Percentiles rank a stretch among this genome's conserved stretches.
These are phyloP conservation scores for Hymenoscyphus scutula DNA, from an alignment of 2,329 filamentous ascomycete species.

Conservation along the genomic window DNA sequence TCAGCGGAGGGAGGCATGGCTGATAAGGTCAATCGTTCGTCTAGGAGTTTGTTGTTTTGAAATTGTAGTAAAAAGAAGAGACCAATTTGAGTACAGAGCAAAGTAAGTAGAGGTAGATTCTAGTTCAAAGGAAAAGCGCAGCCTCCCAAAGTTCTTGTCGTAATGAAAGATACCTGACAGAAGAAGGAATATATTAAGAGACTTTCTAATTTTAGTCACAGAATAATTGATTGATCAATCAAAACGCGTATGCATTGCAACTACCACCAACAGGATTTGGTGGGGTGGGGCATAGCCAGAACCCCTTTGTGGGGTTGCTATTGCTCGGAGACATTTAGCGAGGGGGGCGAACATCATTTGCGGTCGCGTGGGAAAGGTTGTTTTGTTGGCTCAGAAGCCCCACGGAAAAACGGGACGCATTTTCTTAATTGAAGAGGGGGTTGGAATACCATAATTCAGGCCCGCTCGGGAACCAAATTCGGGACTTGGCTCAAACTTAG, in stretches of 20 bases:
- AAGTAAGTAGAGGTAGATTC: background rate
- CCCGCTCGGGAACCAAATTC: background rate
- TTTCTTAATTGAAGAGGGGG: background rate
- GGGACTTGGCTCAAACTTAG: background rate
- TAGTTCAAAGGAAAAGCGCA: background rate
- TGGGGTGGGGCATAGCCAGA: background rate
- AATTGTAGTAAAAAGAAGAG: background rate
- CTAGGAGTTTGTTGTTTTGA: background rate
- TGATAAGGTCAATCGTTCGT: background rate
- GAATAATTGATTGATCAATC: background rate
- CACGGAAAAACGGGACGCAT: background rate
- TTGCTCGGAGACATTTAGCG: background rate
- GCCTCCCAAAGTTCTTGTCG: background rate
- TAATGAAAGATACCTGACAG: background rate
- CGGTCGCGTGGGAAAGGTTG: background rate
- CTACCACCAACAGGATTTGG: background rate
- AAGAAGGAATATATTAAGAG: background rate
- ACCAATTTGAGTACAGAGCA: background rate
- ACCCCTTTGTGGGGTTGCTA: conserved; percentile 1
- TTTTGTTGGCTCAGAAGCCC: background rate
- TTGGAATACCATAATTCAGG: background rate
- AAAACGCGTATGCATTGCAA: background rate
- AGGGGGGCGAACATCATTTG: background rate
- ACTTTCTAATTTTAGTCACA: background rate
- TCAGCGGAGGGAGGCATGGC: background rate